Percentiles rank a stretch among this genome's conserved stretches.
Conservation (phyloP, 441 rosid genomes). For the Rhodomyrtus psidioides region DNA sequence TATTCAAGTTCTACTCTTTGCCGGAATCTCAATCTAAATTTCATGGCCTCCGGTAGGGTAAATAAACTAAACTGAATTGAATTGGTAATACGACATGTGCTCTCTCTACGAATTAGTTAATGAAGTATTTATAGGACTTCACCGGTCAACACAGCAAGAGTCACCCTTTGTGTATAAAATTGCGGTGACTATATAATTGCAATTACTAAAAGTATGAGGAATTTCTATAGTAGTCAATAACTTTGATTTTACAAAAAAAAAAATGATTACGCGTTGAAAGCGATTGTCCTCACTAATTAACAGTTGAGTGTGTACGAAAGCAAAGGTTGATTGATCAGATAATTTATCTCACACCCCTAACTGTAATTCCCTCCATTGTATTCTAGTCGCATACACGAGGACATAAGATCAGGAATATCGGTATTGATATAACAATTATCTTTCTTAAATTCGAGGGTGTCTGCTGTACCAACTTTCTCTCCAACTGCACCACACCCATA, state of each 20-base stretch:
- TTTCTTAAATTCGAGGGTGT: slow-evolving; percentile 19
- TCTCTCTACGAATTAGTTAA: neutral
- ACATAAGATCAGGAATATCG: slow-evolving; percentile 16
- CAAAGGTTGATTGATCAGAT: no score
- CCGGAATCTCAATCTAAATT: no score
- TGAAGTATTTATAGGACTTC: neutral
- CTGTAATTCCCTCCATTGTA: neutral
- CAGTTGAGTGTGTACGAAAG: no score
- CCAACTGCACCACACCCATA: slow-evolving; percentile 1
- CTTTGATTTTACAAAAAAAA: neutral
- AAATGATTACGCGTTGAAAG: neutral
- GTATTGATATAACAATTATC: slow-evolving; percentile 20
- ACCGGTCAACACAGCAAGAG: neutral
- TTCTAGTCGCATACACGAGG: slow-evolving; percentile 2
- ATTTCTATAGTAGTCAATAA: neutral
- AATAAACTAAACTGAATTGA: no score
- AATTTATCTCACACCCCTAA: neutral
- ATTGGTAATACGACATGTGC: neutral
- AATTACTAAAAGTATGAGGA: neutral
- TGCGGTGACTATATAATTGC: neutral
- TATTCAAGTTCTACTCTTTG: neutral
- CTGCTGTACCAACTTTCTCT: slow-evolving; percentile 55
- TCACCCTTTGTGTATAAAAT: neutral
- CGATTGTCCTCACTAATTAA: neutral
- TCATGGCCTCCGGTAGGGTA: no score